phyloP scores from a whole-genome alignment of 2,329 filamentous ascomycete species.

The Verticillium nonalfalfae region DNA sequence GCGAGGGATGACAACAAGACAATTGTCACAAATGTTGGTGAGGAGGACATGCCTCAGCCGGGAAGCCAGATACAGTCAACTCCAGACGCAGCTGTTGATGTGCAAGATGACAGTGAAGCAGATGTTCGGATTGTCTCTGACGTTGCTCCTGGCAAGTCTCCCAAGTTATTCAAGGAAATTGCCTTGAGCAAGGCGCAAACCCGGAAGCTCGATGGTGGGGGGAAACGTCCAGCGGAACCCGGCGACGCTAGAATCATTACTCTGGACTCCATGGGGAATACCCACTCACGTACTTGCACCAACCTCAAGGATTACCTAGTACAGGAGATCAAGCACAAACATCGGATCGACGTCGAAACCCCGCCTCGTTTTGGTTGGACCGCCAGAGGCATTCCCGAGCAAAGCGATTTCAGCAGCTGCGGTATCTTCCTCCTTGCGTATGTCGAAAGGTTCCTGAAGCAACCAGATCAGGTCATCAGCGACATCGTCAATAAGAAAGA shows the following conservation, averaged over 20 bases:
- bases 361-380: slow-evolving; percentile 47
- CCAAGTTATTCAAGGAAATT: neutral
- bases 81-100: neutral
- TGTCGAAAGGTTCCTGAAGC: slow-evolving; percentile 69
- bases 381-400: slow-evolving; percentile 68
- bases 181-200: neutral
- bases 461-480: slow-evolving; percentile 64
- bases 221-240: slow-evolving; percentile 25
- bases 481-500: slow-evolving; percentile 57
- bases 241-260: slow-evolving; percentile 69
- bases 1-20: slow-evolving; percentile 1
- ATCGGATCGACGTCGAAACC: slow-evolving; percentile 30
- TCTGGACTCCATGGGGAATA: slow-evolving; percentile 72
- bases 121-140: neutral
- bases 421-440: slow-evolving; percentile 84
- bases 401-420: slow-evolving; percentile 83
- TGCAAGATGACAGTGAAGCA: neutral
- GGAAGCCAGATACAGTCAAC: neutral
- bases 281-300: slow-evolving; percentile 58
- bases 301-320: slow-evolving; percentile 71
- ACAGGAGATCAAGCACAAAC: slow-evolving; percentile 64
- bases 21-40: slow-evolving; percentile 7
- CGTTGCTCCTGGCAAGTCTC: neutral
- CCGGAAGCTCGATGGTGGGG: neutral
- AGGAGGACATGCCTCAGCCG: neutral